Base-by-base conservation (phyloP, 1,139 yeast species). In the Nakaseomyces glabratus region DNA sequence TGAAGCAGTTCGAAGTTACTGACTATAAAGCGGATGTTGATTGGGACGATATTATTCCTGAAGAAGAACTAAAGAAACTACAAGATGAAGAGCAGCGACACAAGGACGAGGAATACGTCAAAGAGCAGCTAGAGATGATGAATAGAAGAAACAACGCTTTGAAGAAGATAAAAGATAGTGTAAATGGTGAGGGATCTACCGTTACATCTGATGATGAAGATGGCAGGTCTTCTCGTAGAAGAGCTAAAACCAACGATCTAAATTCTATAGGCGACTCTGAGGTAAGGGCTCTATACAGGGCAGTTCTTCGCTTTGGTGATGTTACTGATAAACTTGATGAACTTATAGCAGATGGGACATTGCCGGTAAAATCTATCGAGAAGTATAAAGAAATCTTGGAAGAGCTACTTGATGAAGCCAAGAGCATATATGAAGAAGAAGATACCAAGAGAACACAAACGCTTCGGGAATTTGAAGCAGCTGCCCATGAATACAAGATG, bases 1-100 rank as follows among this genome's bases (percentile, higher is more conserved):
- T 93, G 62, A 85, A 77, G 52, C 99, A 93, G 60, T 93, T 93
- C 59, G 98, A 93, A 60, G 98, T 93, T 37, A 93, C 98, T 1
- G 98, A 93, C 59, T 93, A 88, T 60, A 93, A 93, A 61, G 97
- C 98, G 0, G 97, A 93, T 58, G 86, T 90, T 40, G 93, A 86
- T 47, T 93, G 99, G 99, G 98, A 93, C 62, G 99, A 93, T 58
- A 93, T 93, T 49, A 93, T 93, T 50, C 99, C 99, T 1, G 93
- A 85, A 45, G 95, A 85, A 35, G 98, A 93, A 58, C 68, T 93
- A 43, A 72, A 76, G 38, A 82, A 82, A 55, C 69, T 93, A 52
- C 90, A 93, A 57, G 95, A 82, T 43, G 95, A 86, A 41, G 98
- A 90, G 52, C 80, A 81, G 66, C 77, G 76, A 56, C 73, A 82